Evolutionary conservation across 2,329 filamentous ascomycete species (phyloP), one percentile per base, ranked within the genome.

Genomic region (Ophiostoma himal-ulmi): DNA sequence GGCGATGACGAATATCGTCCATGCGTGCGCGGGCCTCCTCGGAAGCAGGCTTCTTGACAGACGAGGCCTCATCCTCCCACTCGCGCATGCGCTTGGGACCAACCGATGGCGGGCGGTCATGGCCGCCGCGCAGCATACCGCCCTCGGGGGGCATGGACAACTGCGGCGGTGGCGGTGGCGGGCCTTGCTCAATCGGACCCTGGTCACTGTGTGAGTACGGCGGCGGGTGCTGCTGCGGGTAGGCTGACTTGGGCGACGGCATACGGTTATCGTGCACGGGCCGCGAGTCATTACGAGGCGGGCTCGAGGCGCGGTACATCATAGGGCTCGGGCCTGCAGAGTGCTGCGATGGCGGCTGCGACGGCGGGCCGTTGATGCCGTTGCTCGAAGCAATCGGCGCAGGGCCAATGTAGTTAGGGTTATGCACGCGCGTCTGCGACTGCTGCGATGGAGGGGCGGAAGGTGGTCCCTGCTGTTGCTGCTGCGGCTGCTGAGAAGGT

Each of bases 241-340:
- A 97, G 8, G 88, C 89, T 54, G 92, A 91, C 76, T 93, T 94
- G 71, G 94, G 94, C n/a, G 94, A 97, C n/a, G 92, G 88, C 80
- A 94, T 91, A 72, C 91, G 89, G 77, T 90, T 92, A 74, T 97
- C 94, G 74, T 94, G 87, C 73, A 95, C 85, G 1, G 91, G 90
- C 69, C 93, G 88, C 66, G 93, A 89, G 74, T 97, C 94, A 68
- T 91, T 88, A n/a, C 92, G 88, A 72, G 94, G 92, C 72, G 94
- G 92, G 78, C 91, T 96, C 75, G 88, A 88, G 39, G 89, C 87
- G 71, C 89, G 88, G 81, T 94, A 97, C 75, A 92, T 89, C 69
- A 72, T 68, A 0, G 68, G 69, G 75, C 93, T 81, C 22, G 82
- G 80, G 68, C 84, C 83, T 5, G 81, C 83, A 6, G 82, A 79